Conservation (phyloP, 1,284 basidiomycete species). For the Puccinia novopanici region DNA sequence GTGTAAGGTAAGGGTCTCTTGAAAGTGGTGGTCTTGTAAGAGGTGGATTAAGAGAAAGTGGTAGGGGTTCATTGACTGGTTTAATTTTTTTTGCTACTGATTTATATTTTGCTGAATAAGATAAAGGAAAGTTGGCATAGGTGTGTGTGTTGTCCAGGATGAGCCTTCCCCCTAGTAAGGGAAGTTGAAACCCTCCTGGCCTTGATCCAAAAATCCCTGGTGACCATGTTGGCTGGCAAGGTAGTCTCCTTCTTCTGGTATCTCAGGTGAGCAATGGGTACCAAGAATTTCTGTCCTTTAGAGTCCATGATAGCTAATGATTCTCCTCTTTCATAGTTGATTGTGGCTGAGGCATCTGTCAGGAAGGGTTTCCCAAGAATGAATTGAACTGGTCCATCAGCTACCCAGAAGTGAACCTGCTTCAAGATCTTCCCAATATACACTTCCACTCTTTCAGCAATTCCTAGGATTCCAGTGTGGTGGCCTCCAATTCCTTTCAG, state of each 20-base stretch:
- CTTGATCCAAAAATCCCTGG: too few relatives aligned
- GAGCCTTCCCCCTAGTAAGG: too few relatives aligned
- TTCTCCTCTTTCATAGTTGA: neutral
- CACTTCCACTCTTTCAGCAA: neutral
- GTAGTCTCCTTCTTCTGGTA: too few relatives aligned
- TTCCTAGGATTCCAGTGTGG: neutral
- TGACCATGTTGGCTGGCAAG: too few relatives aligned
- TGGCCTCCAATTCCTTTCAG: constrained; percentile 12
- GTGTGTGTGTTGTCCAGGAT: too few relatives aligned
- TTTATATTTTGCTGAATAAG: constrained; percentile 10
- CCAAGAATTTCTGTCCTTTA: too few relatives aligned
- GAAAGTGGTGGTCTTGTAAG: neutral
- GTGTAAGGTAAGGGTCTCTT: neutral
- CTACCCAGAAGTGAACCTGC: neutral
- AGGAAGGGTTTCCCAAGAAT: neutral
- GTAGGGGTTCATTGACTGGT: constrained; percentile 1
- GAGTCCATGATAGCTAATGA: too few relatives aligned
- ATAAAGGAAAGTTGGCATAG: too few relatives aligned
- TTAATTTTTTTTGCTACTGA: neutral
- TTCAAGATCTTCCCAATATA: neutral
- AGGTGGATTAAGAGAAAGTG: neutral
- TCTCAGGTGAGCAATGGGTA: too few relatives aligned
- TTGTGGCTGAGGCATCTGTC: neutral
- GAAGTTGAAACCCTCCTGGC: too few relatives aligned
- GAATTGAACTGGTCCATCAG: neutral